Evolutionary conservation across 148 eudicot species (phyloP).

Genomic region (Rhododendron griersonianum): DNA sequence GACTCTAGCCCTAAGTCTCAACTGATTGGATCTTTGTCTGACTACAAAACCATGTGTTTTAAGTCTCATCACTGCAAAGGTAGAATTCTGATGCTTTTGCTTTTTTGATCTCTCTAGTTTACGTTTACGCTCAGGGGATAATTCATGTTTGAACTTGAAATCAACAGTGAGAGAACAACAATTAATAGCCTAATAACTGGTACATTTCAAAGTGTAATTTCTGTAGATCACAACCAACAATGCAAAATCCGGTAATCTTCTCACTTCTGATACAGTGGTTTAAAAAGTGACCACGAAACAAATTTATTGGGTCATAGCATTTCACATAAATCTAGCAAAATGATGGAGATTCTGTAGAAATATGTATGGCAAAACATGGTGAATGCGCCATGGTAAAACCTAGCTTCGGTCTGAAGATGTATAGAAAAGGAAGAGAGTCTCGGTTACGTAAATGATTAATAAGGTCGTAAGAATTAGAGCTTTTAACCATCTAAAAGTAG

Average conservation of each 20-base stretch:
- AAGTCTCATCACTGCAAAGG: background rate
- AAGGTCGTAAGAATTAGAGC: background rate
- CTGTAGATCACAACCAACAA: background rate
- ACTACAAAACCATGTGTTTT: background rate
- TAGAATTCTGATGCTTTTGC: background rate
- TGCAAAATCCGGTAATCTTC: background rate
- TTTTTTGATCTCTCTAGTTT: background rate
- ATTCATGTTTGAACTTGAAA: background rate
- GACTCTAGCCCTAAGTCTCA: background rate
- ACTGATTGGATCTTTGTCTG: background rate
- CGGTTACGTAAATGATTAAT: background rate
- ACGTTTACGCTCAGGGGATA: background rate
- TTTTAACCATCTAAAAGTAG: background rate
- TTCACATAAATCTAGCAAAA: background rate
- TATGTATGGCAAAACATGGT: background rate
- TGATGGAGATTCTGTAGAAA: background rate
- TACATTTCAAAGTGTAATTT: background rate
- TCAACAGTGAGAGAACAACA: background rate
- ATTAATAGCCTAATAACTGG: background rate
- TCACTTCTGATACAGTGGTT: background rate
- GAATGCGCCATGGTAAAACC: background rate
- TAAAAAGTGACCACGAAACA: background rate
- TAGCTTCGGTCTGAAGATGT: background rate
- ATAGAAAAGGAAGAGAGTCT: background rate
- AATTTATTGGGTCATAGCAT: background rate